A percentile compares a stretch with the other conserved stretches of the same genome.
Evolutionary conservation across 352 stramenopile genomes (phyloP).

Genomic region (Pythium vanterpoolii): DNA sequence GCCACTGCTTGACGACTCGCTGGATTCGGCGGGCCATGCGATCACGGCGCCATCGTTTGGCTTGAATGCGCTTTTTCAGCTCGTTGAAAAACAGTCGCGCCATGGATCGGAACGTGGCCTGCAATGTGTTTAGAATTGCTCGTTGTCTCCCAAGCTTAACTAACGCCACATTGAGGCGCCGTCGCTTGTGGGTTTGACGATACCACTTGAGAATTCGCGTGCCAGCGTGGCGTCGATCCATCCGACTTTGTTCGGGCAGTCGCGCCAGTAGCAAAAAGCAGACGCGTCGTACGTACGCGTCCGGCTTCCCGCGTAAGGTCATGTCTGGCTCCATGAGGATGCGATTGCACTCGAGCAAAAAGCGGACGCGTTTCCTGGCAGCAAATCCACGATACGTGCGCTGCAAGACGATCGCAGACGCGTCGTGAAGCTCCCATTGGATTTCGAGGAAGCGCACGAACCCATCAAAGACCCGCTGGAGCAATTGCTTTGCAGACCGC

Average conservation of each 20-base stretch:
- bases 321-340: slow-evolving; percentile 33
- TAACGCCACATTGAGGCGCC: slow-evolving; percentile 27
- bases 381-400: slow-evolving; percentile 43
- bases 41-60: slow-evolving; percentile 33
- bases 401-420: slow-evolving; percentile 33
- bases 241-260: slow-evolving; percentile 31
- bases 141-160: slow-evolving; percentile 34
- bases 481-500: slow-evolving; percentile 26
- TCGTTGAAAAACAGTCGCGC: slow-evolving; percentile 47
- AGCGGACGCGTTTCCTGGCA: slow-evolving; percentile 32
- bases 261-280: slow-evolving; percentile 50
- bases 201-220: slow-evolving; percentile 43
- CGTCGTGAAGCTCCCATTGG: slow-evolving; percentile 24
- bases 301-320: slow-evolving; percentile 34
- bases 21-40: slow-evolving; percentile 49
- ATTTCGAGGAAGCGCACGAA: slow-evolving; percentile 34
- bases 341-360: slow-evolving; percentile 34
- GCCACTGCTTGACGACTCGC: slow-evolving; percentile 33
- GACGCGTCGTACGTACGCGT: slow-evolving; percentile 41
- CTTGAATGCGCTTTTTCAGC: slow-evolving; percentile 30
- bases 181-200: slow-evolving; percentile 20
- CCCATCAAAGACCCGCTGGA: slow-evolving; percentile 31
- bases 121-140: slow-evolving; percentile 36
- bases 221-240: slow-evolving; percentile 17
- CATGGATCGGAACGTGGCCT: slow-evolving; percentile 39